Evolutionary conservation across 1,284 basidiomycete genomes (phyloP).

Genomic region (Sphaerobolus stellatus): DNA sequence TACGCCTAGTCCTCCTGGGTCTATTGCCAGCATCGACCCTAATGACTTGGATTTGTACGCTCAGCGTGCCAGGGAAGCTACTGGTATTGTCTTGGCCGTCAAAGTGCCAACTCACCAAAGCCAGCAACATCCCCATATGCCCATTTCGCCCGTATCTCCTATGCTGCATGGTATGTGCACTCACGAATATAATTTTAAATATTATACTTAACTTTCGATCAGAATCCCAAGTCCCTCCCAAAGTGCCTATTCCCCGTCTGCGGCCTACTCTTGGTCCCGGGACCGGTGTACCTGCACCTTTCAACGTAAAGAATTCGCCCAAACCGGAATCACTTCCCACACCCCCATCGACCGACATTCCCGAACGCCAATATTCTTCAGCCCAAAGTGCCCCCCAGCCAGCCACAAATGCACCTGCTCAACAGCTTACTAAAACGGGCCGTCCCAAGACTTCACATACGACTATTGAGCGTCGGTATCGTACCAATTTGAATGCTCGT

Average conservation of each 20-base stretch:
- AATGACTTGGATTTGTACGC: not conserved
- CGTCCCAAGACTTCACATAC: slow-evolving; percentile 88
- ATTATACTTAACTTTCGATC: not conserved
- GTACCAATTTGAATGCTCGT: slow-evolving; percentile 87
- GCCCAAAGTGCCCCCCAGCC: not conserved
- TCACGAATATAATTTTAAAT: not conserved
- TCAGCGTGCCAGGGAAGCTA: slow-evolving; percentile 55
- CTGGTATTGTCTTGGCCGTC: slow-evolving; percentile 62
- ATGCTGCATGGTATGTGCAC: not conserved
- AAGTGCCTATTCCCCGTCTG: slow-evolving; percentile 10
- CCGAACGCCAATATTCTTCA: not conserved
- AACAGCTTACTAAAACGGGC: slow-evolving; percentile 17
- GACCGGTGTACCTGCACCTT: not conserved
- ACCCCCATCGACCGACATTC: not conserved
- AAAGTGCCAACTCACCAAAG: slow-evolving; percentile 31
- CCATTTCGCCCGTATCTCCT: slow-evolving; percentile 7
- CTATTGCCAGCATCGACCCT: slow-evolving; percentile 7
- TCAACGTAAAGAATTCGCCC: not conserved
- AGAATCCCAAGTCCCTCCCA: not conserved
- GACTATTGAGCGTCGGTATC: slow-evolving; percentile 86
- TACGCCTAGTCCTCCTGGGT: slow-evolving; percentile 19
- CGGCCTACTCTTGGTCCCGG: not conserved
- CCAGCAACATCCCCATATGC: slow-evolving; percentile 23
- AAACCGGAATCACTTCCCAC: not conserved
- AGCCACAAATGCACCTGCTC: not conserved